These are phyloP conservation scores for Diatrype stigma DNA, from an alignment of 2,329 filamentous ascomycete genomes.

Conservation along the genomic window DNA sequence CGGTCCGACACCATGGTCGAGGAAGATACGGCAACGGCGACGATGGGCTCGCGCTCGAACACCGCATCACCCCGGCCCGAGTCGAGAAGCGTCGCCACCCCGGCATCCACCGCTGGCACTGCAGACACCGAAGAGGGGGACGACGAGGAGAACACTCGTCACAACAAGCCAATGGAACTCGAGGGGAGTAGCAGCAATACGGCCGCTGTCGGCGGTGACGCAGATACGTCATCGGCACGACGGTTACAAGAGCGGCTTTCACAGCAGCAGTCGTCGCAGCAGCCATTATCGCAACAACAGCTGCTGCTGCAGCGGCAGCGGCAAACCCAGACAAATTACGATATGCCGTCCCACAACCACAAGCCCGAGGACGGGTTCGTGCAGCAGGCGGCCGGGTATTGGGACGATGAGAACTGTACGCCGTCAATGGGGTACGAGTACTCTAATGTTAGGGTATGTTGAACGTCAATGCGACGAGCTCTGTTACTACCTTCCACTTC, in stretches of 20 bases:
- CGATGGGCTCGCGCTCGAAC: slow-evolving; percentile 19
- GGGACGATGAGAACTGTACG: slow-evolving; percentile 18
- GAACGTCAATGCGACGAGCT: no score
- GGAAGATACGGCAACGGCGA: slow-evolving; percentile 2
- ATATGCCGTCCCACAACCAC: slow-evolving; percentile 17
- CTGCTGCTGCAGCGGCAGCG: neutral
- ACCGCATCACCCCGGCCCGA: slow-evolving; percentile 24
- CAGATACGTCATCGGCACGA: slow-evolving; percentile 5
- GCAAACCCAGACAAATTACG: slow-evolving; percentile 6
- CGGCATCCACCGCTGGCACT: slow-evolving; percentile 1
- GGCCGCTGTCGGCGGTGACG: slow-evolving; percentile 5
- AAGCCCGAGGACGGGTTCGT: slow-evolving; percentile 16
- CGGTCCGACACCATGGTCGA: slow-evolving; percentile 7
- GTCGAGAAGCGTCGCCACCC: slow-evolving; percentile 16
- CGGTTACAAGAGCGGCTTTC: neutral
- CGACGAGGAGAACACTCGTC: neutral
- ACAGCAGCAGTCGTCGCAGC: neutral
- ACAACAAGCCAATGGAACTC: slow-evolving; percentile 19
- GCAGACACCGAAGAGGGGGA: neutral
- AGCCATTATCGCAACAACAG: neutral
- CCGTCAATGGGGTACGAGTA: slow-evolving; percentile 49
- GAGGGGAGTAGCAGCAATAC: slow-evolving; percentile 11
- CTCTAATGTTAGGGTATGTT: slow-evolving; percentile 50
- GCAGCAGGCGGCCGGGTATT: slow-evolving; percentile 7
- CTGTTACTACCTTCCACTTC: no score